phyloP scores from a whole-genome alignment of 345 rosid genomes.

The Stellera chamaejasme region DNA sequence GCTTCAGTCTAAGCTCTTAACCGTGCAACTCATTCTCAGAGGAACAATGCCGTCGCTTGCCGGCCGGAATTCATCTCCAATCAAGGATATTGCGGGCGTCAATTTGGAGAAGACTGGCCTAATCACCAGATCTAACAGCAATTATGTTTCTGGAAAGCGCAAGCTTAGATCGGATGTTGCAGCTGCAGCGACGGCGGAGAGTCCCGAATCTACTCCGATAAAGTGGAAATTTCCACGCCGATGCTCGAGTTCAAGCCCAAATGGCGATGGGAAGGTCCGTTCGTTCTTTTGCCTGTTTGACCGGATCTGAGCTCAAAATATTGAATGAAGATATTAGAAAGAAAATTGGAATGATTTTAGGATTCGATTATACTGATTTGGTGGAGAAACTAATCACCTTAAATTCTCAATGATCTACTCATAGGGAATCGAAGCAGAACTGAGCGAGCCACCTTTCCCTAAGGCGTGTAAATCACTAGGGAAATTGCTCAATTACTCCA shows the following conservation, averaged over 20 bases:
- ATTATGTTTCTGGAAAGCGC: constrained; percentile 42
- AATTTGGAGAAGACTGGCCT: constrained; percentile 22
- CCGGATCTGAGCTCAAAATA: neutral
- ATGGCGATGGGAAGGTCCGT: constrained; percentile 19
- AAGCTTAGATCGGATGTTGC: constrained; percentile 39
- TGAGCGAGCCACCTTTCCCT: neutral
- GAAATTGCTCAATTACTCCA: constrained; percentile 17
- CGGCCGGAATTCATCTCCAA: constrained; percentile 32
- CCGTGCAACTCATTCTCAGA: neutral
- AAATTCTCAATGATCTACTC: neutral
- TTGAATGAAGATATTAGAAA: no score
- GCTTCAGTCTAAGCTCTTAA: neutral
- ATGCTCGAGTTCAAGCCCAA: constrained; percentile 29
- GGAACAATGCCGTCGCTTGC: constrained; percentile 51
- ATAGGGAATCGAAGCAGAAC: constrained; percentile 26
- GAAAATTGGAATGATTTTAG: no score
- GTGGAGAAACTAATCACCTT: neutral
- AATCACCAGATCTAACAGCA: constrained; percentile 21
- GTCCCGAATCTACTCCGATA: constrained; percentile 21
- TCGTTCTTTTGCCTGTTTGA: neutral
- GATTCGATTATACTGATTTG: neutral
- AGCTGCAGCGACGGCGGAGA: constrained; percentile 1
- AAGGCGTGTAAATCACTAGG: constrained; percentile 19
- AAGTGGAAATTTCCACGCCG: constrained; percentile 49
- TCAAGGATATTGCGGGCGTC: constrained; percentile 18